A percentile compares a stretch with the other conserved stretches of the same genome.
phyloP scores from a whole-genome alignment of 371 early-diverging fungal species.

The Apophysomyces trapeziformis region DNA sequence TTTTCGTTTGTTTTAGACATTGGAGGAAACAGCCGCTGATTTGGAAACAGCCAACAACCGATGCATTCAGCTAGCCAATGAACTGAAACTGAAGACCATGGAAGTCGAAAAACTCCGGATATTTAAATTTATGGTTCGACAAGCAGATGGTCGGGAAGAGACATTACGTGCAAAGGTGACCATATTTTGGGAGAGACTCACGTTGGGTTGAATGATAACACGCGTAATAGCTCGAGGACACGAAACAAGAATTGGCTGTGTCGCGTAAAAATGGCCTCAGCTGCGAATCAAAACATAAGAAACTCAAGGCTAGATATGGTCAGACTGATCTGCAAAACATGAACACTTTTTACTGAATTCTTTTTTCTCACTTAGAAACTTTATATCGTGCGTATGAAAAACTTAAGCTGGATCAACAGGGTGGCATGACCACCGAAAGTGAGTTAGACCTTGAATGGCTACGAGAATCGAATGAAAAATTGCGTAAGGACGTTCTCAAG shows the following conservation, averaged over 20 bases:
- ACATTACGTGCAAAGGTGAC: slow-evolving; percentile 32
- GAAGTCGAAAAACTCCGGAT: slow-evolving; percentile 36
- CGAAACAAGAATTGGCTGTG: slow-evolving; percentile 42
- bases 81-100: slow-evolving; percentile 22
- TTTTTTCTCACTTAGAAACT: slow-evolving; percentile 17
- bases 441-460: slow-evolving; percentile 36
- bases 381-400: slow-evolving; percentile 23
- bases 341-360: background rate
- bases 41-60: slow-evolving; percentile 33
- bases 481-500: slow-evolving; percentile 47
- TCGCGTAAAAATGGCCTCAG: slow-evolving; percentile 38
- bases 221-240: slow-evolving; percentile 37
- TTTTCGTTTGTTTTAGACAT: slow-evolving; percentile 22
- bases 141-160: slow-evolving; percentile 38
- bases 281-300: slow-evolving; percentile 51
- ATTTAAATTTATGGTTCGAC: slow-evolving; percentile 29
- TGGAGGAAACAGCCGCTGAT: slow-evolving; percentile 36
- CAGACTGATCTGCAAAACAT: slow-evolving; percentile 5
- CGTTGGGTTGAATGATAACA: background rate
- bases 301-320: slow-evolving; percentile 35
- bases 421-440: slow-evolving; percentile 9
- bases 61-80: slow-evolving; percentile 29
- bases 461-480: slow-evolving; percentile 45
- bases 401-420: slow-evolving; percentile 1
- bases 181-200: background rate